Evolutionary conservation across 768 basidiomycete genomes (phyloP).

Genomic region (Thelephora ganbajun): DNA sequence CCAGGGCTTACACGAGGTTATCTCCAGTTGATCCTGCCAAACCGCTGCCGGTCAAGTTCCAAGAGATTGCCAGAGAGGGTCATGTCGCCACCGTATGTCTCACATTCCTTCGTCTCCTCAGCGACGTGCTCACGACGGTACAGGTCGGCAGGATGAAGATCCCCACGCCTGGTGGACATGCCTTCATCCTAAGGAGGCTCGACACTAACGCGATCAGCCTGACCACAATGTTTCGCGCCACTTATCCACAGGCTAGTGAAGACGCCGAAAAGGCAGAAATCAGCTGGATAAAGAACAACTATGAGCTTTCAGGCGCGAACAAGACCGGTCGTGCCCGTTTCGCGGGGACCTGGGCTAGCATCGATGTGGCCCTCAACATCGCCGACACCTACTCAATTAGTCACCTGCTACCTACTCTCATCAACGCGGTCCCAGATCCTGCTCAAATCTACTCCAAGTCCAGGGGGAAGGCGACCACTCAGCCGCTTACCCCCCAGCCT

Average conservation of each 20-base stretch:
- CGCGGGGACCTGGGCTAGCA: slow-evolving; percentile 79
- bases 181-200: slow-evolving; percentile 87
- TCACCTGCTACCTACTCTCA: slow-evolving; percentile 48
- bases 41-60: slow-evolving; percentile 76
- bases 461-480: slow-evolving; percentile 18
- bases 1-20: background rate
- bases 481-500: slow-evolving; percentile 21
- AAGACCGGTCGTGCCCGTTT: slow-evolving; percentile 47
- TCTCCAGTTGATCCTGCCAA: slow-evolving; percentile 25
- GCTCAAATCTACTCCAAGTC: slow-evolving; percentile 68
- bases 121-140: slow-evolving; percentile 8
- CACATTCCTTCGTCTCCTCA: background rate
- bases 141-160: slow-evolving; percentile 87
- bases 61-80: slow-evolving; percentile 79
- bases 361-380: slow-evolving; percentile 48
- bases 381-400: slow-evolving; percentile 54
- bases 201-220: slow-evolving; percentile 87
- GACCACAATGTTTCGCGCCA: slow-evolving; percentile 94
- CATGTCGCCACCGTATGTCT: slow-evolving; percentile 65
- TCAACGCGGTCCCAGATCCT: slow-evolving; percentile 67
- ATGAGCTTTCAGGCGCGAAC: slow-evolving; percentile 69
- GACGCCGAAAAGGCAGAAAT: slow-evolving; percentile 67
- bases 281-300: slow-evolving; percentile 70
- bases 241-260: slow-evolving; percentile 73
- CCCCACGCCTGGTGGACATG: slow-evolving; percentile 73